Conservation (phyloP, 306 rosid species). For the Rubus parviflorus region DNA sequence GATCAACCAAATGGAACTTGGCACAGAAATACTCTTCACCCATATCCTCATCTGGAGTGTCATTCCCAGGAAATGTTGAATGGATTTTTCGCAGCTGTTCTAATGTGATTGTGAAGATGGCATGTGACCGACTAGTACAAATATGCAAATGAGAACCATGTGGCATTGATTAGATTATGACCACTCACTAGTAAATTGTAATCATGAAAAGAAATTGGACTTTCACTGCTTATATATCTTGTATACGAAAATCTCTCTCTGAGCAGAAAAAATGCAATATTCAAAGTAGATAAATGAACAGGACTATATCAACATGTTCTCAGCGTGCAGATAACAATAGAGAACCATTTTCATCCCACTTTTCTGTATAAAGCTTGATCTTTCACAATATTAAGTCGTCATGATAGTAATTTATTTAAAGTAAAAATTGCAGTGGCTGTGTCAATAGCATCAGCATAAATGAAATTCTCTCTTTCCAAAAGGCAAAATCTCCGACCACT, state of each 20-base stretch:
- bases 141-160: conserved; percentile 29
- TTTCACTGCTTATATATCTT: conserved; percentile 12
- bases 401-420: not conserved
- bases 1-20: conserved; percentile 86
- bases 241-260: not conserved
- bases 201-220: conserved; percentile 25
- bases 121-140: conserved; percentile 77
- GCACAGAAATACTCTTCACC: conserved; percentile 85
- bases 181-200: conserved; percentile 18
- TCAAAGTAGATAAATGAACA: not conserved
- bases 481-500: not conserved
- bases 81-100: conserved; percentile 75
- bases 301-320: not conserved
- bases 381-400: conserved; percentile 3
- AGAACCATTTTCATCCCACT: not conserved
- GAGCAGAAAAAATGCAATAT: not conserved
- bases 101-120: conserved; percentile 84
- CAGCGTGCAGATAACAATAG: not conserved
- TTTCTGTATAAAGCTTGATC: not conserved
- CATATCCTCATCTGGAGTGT: conserved; percentile 66
- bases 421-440: not conserved
- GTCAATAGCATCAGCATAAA: not conserved
- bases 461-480: not conserved
- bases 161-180: conserved; percentile 29
- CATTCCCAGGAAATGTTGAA: conserved; percentile 53